Conservation (phyloP, 1,139 yeast genomes). For the Hansenula anomala region DNA sequence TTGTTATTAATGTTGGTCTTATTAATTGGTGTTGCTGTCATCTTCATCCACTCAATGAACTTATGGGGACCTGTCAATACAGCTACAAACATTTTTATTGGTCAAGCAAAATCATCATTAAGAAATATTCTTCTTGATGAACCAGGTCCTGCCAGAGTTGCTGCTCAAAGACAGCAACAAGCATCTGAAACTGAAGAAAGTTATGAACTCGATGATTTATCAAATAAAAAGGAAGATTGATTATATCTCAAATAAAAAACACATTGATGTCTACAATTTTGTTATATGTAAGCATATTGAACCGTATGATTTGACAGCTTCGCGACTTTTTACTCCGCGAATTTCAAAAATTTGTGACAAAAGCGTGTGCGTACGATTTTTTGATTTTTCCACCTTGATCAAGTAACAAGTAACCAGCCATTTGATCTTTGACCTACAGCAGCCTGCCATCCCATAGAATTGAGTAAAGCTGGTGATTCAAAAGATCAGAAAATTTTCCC, state of each 20-base stretch:
- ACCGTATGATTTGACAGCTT: no score
- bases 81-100: slow-evolving; percentile 52
- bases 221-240: slow-evolving; percentile 12
- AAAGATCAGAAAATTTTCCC: neutral
- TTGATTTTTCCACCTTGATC: no score
- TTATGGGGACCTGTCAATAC: slow-evolving; percentile 71
- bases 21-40: slow-evolving; percentile 53
- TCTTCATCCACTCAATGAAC: slow-evolving; percentile 65
- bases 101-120: slow-evolving; percentile 50
- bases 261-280: no score
- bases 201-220: slow-evolving; percentile 18
- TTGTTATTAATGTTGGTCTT: slow-evolving; percentile 57
- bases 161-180: neutral
- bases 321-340: no score
- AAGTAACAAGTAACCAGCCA: neutral
- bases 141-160: slow-evolving; percentile 1
- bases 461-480: neutral
- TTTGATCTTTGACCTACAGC: neutral
- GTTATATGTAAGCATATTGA: no score
- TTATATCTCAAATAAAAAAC: neutral
- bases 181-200: slow-evolving; percentile 2
- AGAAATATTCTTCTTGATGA: slow-evolving; percentile 28
- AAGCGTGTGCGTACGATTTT: no score
- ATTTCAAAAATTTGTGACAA: no score
- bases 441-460: neutral